These are phyloP conservation scores for Sphaerulina musiva DNA, from an alignment of 2,329 filamentous ascomycete genomes.

Conservation along the genomic window DNA sequence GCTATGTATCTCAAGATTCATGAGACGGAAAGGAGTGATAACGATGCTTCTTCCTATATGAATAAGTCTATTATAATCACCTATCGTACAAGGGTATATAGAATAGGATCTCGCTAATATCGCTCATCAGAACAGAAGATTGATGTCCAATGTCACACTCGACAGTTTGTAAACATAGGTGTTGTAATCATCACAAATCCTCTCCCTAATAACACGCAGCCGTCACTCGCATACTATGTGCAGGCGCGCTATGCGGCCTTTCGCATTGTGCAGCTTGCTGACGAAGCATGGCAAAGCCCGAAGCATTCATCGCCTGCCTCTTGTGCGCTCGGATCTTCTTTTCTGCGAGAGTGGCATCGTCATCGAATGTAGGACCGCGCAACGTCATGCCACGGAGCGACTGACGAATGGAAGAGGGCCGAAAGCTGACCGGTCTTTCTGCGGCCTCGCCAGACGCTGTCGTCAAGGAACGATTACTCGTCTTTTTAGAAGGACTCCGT, in stretches of 20 bases:
- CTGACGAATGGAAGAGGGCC: conserved; percentile 11
- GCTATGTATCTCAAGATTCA: too few relatives aligned
- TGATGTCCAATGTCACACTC: too few relatives aligned
- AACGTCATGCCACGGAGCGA: conserved; percentile 8
- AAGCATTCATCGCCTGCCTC: conserved; percentile 11
- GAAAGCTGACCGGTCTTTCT: neutral
- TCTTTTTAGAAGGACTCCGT: neutral
- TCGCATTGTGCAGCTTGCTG: conserved; percentile 4
- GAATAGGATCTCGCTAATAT: neutral
- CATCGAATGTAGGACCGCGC: neutral
- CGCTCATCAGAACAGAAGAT: neutral
- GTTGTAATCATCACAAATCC: neutral
- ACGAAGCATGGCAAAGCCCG: conserved; percentile 11
- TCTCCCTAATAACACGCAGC: neutral
- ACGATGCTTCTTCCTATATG: neutral
- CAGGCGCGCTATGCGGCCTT: neutral
- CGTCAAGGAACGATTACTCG: neutral
- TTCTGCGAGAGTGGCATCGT: neutral
- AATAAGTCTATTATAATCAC: neutral
- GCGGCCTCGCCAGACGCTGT: neutral
- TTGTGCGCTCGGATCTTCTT: conserved; percentile 6
- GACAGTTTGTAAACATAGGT: neutral
- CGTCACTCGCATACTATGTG: neutral
- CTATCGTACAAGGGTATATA: neutral
- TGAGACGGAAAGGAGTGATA: too few relatives aligned